These are phyloP conservation scores for Cornus suecica DNA, from an alignment of 148 eudicot species.

Conservation along the genomic window DNA sequence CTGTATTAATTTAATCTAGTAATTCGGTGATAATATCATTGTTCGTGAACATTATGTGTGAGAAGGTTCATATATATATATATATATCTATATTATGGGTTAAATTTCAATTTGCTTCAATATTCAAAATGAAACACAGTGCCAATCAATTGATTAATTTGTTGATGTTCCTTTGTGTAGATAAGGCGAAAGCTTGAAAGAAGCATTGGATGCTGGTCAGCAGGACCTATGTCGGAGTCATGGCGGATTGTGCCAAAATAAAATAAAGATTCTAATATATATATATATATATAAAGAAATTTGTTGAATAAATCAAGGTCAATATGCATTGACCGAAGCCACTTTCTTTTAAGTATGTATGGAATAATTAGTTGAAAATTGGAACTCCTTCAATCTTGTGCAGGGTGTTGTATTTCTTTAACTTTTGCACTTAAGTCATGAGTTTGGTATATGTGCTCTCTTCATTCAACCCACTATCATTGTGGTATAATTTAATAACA, in stretches of 20 bases:
- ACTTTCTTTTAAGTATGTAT: not conserved
- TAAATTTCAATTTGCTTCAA: not conserved
- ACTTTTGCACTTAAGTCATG: constrained; percentile 8
- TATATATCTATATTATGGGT: too few species aligned
- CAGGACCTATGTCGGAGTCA: not conserved
- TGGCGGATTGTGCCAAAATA: not conserved
- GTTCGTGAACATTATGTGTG: too few species aligned
- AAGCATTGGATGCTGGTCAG: constrained; percentile 9
- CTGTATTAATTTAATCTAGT: too few species aligned
- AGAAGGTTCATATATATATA: too few species aligned
- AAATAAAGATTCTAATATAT: too few species aligned
- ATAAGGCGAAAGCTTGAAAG: not conserved
- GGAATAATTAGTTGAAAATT: constrained; percentile 8
- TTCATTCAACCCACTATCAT: constrained; percentile 12
- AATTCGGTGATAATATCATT: too few species aligned
- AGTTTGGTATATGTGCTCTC: constrained; percentile 10
- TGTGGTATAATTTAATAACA: not conserved
- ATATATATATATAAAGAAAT: not conserved
- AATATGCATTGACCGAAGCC: constrained; percentile 3
- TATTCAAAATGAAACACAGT: not conserved
- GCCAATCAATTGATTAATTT: not conserved
- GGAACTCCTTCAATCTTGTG: constrained; percentile 11
- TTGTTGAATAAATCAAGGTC: not conserved
- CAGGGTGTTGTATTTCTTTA: constrained; percentile 18
- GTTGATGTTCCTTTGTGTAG: not conserved